A percentile compares a stretch with the other conserved stretches of the same genome.
These are phyloP conservation scores for Zygotorulaspora mrakii DNA, from an alignment of 1,139 yeast species.

Conservation along the genomic window DNA sequence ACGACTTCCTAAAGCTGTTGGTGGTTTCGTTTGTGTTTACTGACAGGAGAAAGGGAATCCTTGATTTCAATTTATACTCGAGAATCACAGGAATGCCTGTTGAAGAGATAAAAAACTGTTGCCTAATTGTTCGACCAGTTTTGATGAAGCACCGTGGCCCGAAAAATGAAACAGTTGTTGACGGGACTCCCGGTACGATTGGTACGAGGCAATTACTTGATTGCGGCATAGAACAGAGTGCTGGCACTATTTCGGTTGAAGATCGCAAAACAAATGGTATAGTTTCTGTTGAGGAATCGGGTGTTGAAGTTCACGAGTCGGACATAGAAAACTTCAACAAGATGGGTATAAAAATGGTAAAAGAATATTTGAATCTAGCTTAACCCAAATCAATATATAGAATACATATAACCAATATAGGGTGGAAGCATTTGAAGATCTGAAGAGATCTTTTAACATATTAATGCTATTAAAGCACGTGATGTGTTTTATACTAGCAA, in stretches of 20 bases:
- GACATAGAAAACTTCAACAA: conserved; percentile 28
- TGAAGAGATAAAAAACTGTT: conserved; percentile 26
- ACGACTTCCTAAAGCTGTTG: conserved; percentile 23
- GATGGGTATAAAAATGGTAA: conserved; percentile 22
- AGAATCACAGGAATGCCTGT: conserved; percentile 24
- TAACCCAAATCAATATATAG: too few relatives aligned
- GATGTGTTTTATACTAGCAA: too few relatives aligned
- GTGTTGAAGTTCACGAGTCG: conserved; percentile 1
- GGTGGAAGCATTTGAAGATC: too few relatives aligned
- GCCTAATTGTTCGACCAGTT: conserved; percentile 29
- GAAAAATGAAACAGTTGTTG: too few relatives aligned
- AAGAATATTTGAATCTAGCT: conserved; percentile 16
- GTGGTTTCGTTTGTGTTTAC: conserved; percentile 26
- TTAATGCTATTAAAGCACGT: too few relatives aligned
- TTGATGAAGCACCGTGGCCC: conserved; percentile 20
- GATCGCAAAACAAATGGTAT: conserved; percentile 10
- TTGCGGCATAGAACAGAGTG: conserved; percentile 7
- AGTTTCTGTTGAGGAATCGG: conserved; percentile 11
- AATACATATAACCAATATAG: too few relatives aligned
- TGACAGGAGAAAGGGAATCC: conserved; percentile 20
- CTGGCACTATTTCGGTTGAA: conserved; percentile 4
- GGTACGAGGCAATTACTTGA: conserved; percentile 1
- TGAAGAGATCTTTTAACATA: too few relatives aligned
- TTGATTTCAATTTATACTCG: conserved; percentile 17
- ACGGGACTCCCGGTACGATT: too few relatives aligned